Conservation (phyloP, 176 grass and related monocot genomes). For the Triticum urartu region DNA sequence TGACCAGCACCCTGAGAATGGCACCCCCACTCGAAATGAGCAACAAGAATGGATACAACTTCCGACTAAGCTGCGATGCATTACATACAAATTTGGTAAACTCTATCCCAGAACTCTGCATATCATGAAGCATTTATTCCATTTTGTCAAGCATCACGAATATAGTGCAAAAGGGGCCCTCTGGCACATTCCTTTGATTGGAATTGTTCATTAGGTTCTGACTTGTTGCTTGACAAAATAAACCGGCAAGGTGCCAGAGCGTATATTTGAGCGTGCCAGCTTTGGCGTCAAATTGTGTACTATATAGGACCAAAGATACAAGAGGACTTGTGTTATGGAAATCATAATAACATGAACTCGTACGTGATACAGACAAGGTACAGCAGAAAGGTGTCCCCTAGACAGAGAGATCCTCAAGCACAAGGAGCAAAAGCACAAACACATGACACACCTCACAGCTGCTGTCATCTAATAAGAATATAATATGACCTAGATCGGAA, state of each 20-base stretch:
- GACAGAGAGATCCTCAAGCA: slow-evolving; percentile 42
- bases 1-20: no score
- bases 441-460: slow-evolving; percentile 32
- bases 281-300: background rate
- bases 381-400: slow-evolving; percentile 33
- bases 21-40: no score
- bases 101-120: background rate
- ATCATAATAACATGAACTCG: slow-evolving; percentile 33
- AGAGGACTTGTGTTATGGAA: background rate
- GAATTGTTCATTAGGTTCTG: no score
- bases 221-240: no score
- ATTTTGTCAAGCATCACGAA: no score
- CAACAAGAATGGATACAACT: no score
- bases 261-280: background rate
- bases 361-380: slow-evolving; percentile 34
- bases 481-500: slow-evolving; percentile 31
- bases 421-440: slow-evolving; percentile 50
- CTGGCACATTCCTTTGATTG: no score
- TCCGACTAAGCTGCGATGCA: no score
- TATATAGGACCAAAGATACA: background rate
- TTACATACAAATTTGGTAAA: background rate
- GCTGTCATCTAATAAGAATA: slow-evolving; percentile 43
- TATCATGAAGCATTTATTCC: no score
- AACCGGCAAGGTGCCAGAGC: no score
- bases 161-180: no score